Evolutionary conservation across 208 protist genomes (phyloP).

Genomic region (Wallacemonas sp.): DNA sequence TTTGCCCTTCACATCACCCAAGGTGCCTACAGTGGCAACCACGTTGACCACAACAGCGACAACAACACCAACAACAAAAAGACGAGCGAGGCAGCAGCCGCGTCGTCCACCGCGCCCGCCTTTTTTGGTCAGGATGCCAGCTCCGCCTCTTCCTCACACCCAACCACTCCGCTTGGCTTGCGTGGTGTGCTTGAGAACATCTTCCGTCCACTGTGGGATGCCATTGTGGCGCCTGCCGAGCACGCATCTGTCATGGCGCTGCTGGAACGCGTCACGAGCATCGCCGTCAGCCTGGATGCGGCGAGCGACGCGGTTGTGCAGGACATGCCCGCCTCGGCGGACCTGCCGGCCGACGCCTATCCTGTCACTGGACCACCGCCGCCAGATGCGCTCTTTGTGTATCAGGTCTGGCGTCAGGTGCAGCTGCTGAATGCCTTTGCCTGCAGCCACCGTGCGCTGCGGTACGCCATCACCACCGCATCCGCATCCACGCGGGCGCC

Average conservation of each 20-base stretch:
- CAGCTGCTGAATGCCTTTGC: conserved; percentile 94
- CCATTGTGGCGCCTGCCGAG: conserved; percentile 72
- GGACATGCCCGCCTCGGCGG: conserved; percentile 36
- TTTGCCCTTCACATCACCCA: conserved; percentile 59
- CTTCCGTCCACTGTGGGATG: conserved; percentile 97
- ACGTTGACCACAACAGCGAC: no score
- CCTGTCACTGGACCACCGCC: conserved; percentile 84
- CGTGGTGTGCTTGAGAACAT: conserved; percentile 94
- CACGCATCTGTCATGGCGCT: conserved; percentile 90
- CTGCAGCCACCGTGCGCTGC: conserved; percentile 14
- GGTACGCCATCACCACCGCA: conserved; percentile 17
- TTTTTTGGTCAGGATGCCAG: no score
- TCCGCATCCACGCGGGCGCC: no score
- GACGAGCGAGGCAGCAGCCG: no score
- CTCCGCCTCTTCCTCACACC: no score
- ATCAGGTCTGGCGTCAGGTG: conserved; percentile 98
- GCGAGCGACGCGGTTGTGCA: conserved; percentile 15
- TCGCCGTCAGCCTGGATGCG: conserved; percentile 56
- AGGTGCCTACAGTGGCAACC: no score
- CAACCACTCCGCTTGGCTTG: conserved; percentile 59
- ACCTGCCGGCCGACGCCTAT: conserved; percentile 20
- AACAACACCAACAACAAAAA: no score
- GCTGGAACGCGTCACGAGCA: conserved; percentile 89
- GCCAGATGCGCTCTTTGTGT: conserved; percentile 97
- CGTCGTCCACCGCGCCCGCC: conserved; percentile 19